Evolutionary conservation across 495 filamentous ascomycete genomes (phyloP).

Genomic region (Penicillium malachiteum): DNA sequence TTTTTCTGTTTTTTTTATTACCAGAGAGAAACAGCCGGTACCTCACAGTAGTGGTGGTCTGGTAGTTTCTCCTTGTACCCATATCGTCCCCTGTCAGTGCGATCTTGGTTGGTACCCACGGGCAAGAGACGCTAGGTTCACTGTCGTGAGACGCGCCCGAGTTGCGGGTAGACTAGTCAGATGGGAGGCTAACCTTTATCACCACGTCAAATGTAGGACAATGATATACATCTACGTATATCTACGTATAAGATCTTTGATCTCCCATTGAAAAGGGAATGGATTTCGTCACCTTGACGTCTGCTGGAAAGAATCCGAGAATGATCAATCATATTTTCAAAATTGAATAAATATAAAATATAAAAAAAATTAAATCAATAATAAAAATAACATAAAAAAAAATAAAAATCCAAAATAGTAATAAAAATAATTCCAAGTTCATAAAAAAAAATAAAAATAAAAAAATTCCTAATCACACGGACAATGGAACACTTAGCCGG

Average conservation of each 20-base stretch:
- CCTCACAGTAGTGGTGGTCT: neutral
- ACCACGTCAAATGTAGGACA: neutral
- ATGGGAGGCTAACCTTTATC: conserved; percentile 33
- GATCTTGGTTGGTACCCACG: conserved; percentile 41
- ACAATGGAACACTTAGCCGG: conserved; percentile 24
- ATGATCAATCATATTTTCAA: conserved; percentile 5
- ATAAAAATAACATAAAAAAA: neutral
- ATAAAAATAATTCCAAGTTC: neutral
- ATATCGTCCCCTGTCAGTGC: conserved; percentile 20
- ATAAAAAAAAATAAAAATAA: neutral
- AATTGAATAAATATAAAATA: neutral
- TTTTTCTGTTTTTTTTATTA: too few relatives aligned
- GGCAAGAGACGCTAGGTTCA: conserved; percentile 42
- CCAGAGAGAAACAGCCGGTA: too few relatives aligned
- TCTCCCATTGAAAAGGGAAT: neutral
- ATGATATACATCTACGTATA: neutral
- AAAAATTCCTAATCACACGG: conserved; percentile 12
- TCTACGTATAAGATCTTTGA: neutral
- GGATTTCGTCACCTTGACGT: conserved; percentile 11
- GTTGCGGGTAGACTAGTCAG: conserved; percentile 47
- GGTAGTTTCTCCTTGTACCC: conserved; percentile 4
- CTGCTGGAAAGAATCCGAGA: conserved; percentile 10
- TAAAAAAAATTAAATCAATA: neutral
- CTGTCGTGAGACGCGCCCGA: conserved; percentile 24
- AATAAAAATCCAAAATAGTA: neutral